Evolutionary conservation across 2,329 filamentous ascomycete species (phyloP), one percentile per base, ranked within the genome.

Genomic region (Arthroderma uncinatum): DNA sequence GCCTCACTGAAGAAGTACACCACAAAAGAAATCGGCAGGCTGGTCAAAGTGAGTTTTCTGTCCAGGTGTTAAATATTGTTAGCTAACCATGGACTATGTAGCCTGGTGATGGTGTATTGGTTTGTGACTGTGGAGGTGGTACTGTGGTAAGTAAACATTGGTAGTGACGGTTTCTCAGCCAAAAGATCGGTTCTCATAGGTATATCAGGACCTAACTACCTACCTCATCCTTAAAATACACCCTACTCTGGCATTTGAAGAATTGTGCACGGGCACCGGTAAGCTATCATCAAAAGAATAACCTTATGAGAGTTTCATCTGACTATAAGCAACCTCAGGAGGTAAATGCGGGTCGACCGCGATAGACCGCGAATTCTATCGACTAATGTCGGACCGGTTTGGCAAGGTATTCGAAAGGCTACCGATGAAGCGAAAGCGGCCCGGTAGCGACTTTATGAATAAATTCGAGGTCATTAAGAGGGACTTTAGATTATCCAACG

Each of bases 391-490:
- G 1, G 21, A 60, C 5, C 63, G 55, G 1, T 72, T 70, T 57
- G 68, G 68, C 0, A 23, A 48, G 2, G 63, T 62, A 0, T 73
- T 71, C 58, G 60, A 63, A 5, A 23, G 48, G 5, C 47, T 73
- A 8, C 55, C 60, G 0, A 19, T 57, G 1, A 60, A 63, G 34
- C 64, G 21, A 48, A 68, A 60, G 16, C 64, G 66, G 0, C 62
- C 66, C 0, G 68, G 68, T 9, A 70, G 67, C 47, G 28, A 58
- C 4, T 69, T 72, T 44, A 73, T 72, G 70, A 63, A 64, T 16
- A 59, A 62, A 2, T 73, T 71, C 39, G 70, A 73, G 48, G 42
- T 57, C 0, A 23, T 63, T 40, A 73, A 73, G 52, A 58, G 60
- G 8, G 60, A 65, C 33, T 73, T 71, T 57, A 64, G 64, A 0